Percentiles rank a stretch among this genome's conserved stretches.
Evolutionary conservation across 2,329 filamentous ascomycete genomes (phyloP).

Genomic region (Claviceps maximensis): DNA sequence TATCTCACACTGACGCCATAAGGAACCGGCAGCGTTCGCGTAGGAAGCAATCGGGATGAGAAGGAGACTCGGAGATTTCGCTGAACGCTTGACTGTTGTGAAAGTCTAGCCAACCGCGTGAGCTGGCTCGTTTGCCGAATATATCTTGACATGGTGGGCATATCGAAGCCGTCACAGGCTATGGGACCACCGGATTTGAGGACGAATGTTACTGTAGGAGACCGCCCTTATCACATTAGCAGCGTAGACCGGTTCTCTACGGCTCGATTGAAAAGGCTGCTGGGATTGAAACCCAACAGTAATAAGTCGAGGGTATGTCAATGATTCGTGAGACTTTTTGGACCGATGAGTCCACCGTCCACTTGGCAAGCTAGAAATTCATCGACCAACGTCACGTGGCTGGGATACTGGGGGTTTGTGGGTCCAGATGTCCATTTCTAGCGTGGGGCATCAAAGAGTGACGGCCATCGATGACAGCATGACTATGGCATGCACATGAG

Average conservation of each 20-base stretch:
- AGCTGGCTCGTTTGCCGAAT: constrained; percentile 54
- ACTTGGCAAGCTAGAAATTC: constrained; percentile 17
- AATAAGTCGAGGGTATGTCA: constrained; percentile 9
- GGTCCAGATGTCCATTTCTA: constrained; percentile 1
- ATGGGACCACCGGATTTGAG: constrained; percentile 22
- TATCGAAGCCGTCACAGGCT: constrained; percentile 16
- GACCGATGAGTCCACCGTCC: constrained; percentile 13
- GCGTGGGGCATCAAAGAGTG: neutral
- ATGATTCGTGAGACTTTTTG: constrained; percentile 9
- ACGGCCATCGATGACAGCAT: constrained; percentile 1
- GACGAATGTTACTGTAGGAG: constrained; percentile 8
- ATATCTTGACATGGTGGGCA: constrained; percentile 47
- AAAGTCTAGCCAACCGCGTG: constrained; percentile 46
- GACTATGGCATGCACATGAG: neutral
- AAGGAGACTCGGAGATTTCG: constrained; percentile 26
- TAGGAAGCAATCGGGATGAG: constrained; percentile 20
- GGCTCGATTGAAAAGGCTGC: constrained; percentile 3
- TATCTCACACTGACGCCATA: constrained; percentile 22
- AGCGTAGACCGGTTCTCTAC: constrained; percentile 12
- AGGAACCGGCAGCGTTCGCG: constrained; percentile 21
- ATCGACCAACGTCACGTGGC: constrained; percentile 17
- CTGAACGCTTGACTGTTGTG: constrained; percentile 37
- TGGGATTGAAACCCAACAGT: constrained; percentile 9
- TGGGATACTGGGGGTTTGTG: neutral
- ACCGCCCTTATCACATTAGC: constrained; percentile 22